Conservation (phyloP, 345 rosid species). For the Geranium rotundifolium region DNA sequence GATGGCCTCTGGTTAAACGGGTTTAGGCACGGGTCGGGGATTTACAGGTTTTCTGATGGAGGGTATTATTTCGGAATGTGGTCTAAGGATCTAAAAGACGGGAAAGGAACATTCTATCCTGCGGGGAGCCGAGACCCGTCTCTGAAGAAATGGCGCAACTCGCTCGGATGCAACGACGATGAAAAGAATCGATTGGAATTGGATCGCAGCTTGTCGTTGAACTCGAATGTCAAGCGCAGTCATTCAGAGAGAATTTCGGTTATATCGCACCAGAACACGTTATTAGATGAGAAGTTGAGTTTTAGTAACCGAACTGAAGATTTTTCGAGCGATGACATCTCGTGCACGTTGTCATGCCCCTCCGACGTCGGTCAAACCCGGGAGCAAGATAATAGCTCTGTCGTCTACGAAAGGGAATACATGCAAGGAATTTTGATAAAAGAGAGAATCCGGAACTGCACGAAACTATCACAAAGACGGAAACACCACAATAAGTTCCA, state of each 20-base stretch:
- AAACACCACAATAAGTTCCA: not conserved
- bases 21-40: not conserved
- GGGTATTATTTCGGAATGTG: slow-evolving; percentile 16
- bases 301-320: not conserved
- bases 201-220: not conserved
- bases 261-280: too few relatives aligned
- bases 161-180: not conserved
- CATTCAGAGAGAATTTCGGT: not conserved
- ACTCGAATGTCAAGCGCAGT: slow-evolving; percentile 5
- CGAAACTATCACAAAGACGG: not conserved
- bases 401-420: not conserved
- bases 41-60: not conserved
- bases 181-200: slow-evolving; percentile 1
- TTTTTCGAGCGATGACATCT: not conserved
- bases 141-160: not conserved
- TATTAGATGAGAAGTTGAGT: not conserved
- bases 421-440: not conserved
- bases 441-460: not conserved
- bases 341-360: not conserved
- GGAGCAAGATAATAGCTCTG: slow-evolving; percentile 11
- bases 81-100: slow-evolving; percentile 35
- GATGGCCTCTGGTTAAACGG: not conserved
- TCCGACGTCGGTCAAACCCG: not conserved
- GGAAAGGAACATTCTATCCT: not conserved
- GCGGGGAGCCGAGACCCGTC: not conserved